Evolutionary conservation across 108 stramenopile species (phyloP), one percentile per base, ranked within the genome.

Genomic region (Aurantiochytrium sp.): DNA sequence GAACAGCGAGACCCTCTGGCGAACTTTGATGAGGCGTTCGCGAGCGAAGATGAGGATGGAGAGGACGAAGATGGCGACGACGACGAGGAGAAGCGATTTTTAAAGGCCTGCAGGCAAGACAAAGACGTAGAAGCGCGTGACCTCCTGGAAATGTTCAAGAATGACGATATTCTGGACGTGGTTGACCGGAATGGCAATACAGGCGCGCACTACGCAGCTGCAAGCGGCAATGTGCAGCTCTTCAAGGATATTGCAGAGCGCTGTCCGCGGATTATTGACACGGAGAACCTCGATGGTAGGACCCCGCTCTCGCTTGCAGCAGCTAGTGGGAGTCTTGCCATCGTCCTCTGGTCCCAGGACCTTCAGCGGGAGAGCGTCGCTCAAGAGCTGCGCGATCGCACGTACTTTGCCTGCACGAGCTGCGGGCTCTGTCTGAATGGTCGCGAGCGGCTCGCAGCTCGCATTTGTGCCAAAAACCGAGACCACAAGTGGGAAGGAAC

Each of bases 371-470:
- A 81, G 30, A 24, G 0, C 17, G 45, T 48, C 27, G 30, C n/a
- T 17, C 73, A 48, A 19, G 30, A 48, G 73, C 39, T 48, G 24
- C 6, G 17, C 32, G 73, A 48, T 19, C 39, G 45, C 10, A 19
- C 39, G 12, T 81, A 81, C 45, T 81, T 81, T 48, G 73, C 73
- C 6, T 81, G 73, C 45, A 81, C 73, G 24, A 81, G 42, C 42
- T 81, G 73, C 30, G 73, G 73, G 30, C 45, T 81, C 42, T 81
- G 73, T 81, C 1, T 81, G 42, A 48, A 48, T 17, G 45, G 73
- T 1, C 21, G 45, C 6, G 73, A 41, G 45, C 39, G 73, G 21
- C 32, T 81, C 32, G 73, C 42, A 22, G 36, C 73, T 6, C 45
- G 73, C 12, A 48, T 81, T 39, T 81, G 73, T 24, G 24, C 6